Evolutionary conservation across 768 basidiomycete genomes (phyloP).

Genomic region (Lactarius sanguifluus): DNA sequence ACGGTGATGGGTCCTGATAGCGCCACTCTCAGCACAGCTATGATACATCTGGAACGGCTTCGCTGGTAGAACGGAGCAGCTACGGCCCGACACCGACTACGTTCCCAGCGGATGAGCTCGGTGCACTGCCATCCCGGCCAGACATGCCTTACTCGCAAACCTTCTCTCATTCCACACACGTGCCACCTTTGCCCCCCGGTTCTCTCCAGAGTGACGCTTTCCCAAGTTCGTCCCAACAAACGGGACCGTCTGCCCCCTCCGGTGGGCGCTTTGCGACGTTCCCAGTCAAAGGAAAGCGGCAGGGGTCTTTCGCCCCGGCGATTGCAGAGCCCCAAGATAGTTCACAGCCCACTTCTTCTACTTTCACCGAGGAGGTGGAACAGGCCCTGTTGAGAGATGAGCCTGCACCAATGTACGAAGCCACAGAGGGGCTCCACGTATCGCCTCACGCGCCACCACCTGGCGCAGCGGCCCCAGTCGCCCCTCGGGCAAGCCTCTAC

Average conservation of each 20-base stretch:
- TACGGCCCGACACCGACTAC: not conserved
- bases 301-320: constrained; percentile 25
- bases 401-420: constrained; percentile 42
- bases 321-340: constrained; percentile 22
- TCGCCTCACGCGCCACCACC: constrained; percentile 45
- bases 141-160: constrained; percentile 5
- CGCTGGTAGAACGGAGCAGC: not conserved
- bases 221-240: constrained; percentile 7
- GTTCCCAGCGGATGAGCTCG: constrained; percentile 12
- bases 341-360: constrained; percentile 5
- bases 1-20: not conserved
- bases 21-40: not conserved
- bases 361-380: constrained; percentile 22
- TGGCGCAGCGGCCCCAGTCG: constrained; percentile 42
- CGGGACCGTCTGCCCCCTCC: constrained; percentile 16
- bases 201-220: not conserved
- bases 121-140: constrained; percentile 3
- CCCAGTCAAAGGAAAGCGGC: constrained; percentile 47
- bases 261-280: constrained; percentile 67
- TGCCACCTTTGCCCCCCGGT: not conserved
- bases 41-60: not conserved
- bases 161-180: not conserved
- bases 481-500: constrained; percentile 15
- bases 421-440: constrained; percentile 36
- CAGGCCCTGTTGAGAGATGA: constrained; percentile 30